Conservation (phyloP, 768 basidiomycete genomes). For the Pisolithus sp. region DNA sequence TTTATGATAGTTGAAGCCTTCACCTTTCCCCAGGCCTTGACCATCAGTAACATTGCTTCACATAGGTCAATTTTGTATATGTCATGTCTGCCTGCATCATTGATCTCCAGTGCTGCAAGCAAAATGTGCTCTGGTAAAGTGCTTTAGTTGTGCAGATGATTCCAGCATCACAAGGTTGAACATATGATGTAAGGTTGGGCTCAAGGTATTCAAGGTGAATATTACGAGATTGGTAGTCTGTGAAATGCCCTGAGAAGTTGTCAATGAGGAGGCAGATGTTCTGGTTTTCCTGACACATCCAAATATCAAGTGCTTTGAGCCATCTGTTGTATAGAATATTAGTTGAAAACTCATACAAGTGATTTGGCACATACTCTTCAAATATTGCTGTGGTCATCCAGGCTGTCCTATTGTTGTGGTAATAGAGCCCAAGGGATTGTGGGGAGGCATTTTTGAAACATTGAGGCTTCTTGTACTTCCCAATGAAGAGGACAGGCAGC, state of each 20-base stretch:
- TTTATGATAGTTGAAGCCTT: constrained; percentile 12
- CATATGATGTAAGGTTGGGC: background rate
- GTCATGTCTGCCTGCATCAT: constrained; percentile 26
- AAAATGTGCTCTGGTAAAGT: background rate
- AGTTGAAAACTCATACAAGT: background rate
- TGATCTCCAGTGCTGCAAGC: constrained; percentile 19
- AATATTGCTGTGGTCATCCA: constrained; percentile 35
- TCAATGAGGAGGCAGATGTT: constrained; percentile 8
- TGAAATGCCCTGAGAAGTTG: constrained; percentile 5
- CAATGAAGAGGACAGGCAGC: background rate
- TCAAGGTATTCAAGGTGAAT: background rate
- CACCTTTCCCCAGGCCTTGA: constrained; percentile 27
- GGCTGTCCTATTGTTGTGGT: constrained; percentile 8
- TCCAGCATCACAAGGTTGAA: background rate
- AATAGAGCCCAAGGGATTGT: background rate
- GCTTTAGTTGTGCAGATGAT: constrained; percentile 22
- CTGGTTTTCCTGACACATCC: constrained; percentile 1
- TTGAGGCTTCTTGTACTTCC: background rate
- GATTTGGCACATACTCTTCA: constrained; percentile 22
- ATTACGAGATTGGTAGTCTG: constrained; percentile 2
- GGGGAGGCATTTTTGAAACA: background rate
- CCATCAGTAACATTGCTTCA: constrained; percentile 26
- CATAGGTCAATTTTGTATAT: constrained; percentile 33
- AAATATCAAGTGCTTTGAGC: constrained; percentile 18
- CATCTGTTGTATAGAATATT: constrained; percentile 10